Percentiles rank a stretch among this genome's conserved stretches.
These are phyloP conservation scores for Aureobasidium sp. DNA, from an alignment of 2,329 filamentous ascomycete genomes.

Conservation along the genomic window DNA sequence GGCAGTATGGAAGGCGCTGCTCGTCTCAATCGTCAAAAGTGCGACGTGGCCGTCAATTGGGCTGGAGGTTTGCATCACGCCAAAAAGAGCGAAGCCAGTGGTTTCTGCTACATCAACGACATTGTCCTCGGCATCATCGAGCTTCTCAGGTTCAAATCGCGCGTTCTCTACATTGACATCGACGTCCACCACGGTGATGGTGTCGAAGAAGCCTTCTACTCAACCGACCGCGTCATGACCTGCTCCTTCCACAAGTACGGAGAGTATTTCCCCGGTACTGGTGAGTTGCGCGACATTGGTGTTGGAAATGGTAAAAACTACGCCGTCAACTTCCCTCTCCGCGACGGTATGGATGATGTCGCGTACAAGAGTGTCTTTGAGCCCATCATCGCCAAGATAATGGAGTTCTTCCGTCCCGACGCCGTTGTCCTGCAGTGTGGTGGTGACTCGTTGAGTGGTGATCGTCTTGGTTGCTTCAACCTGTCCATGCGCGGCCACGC, in stretches of 20 bases:
- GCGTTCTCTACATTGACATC: constrained; percentile 59
- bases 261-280: constrained; percentile 64
- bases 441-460: constrained; percentile 59
- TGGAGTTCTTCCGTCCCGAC: constrained; percentile 60
- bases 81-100: constrained; percentile 40
- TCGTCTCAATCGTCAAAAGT: constrained; percentile 59
- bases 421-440: constrained; percentile 63
- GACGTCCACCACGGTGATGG: constrained; percentile 62
- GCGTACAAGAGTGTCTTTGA: constrained; percentile 63
- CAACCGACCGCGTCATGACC: constrained; percentile 64
- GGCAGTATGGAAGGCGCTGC: constrained; percentile 64
- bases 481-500: constrained; percentile 62
- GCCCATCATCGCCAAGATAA: constrained; percentile 57
- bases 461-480: constrained; percentile 62
- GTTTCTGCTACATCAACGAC: constrained; percentile 47
- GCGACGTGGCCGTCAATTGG: constrained; percentile 55
- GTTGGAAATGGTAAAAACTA: constrained; percentile 61
- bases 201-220: constrained; percentile 65
- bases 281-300: constrained; percentile 60
- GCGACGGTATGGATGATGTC: constrained; percentile 58
- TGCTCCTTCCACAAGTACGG: constrained; percentile 66
- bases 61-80: constrained; percentile 42
- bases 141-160: constrained; percentile 54
- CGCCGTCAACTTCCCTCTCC: constrained; percentile 60
- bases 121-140: constrained; percentile 60